These are phyloP conservation scores for Geotrichum klebahnii DNA, from an alignment of 1,139 yeast species.

Conservation along the genomic window DNA sequence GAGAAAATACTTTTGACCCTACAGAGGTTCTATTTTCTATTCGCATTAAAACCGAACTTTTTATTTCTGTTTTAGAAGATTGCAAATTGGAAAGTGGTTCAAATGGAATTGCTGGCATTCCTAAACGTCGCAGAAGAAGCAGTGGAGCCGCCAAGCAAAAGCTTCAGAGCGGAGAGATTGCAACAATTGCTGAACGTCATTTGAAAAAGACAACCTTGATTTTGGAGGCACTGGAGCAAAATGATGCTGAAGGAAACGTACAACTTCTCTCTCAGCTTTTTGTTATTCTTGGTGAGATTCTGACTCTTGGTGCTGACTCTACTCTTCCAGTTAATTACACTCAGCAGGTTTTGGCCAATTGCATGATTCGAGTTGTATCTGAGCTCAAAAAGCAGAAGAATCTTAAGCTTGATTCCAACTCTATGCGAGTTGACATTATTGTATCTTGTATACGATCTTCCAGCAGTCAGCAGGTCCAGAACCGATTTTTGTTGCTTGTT, in stretches of 20 bases:
- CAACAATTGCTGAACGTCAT: slow-evolving; percentile 70
- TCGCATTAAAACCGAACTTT: slow-evolving; percentile 46
- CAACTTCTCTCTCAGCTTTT: slow-evolving; percentile 51
- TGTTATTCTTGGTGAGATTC: slow-evolving; percentile 74
- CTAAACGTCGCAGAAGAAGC: slow-evolving; percentile 62
- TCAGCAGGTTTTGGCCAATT: slow-evolving; percentile 83
- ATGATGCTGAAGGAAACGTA: slow-evolving; percentile 50
- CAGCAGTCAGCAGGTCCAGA: slow-evolving; percentile 90
- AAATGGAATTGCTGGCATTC: slow-evolving; percentile 42
- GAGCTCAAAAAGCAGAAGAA: slow-evolving; percentile 32
- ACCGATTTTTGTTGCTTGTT: slow-evolving; percentile 74
- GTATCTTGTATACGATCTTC: slow-evolving; percentile 88
- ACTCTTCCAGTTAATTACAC: slow-evolving; percentile 86
- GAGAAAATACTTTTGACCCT: slow-evolving; percentile 46
- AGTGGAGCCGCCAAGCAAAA: slow-evolving; percentile 74
- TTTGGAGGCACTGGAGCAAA: slow-evolving; percentile 69
- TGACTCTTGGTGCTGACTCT: slow-evolving; percentile 85
- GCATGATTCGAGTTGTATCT: slow-evolving; percentile 70
- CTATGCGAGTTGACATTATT: slow-evolving; percentile 80
- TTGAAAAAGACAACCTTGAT: slow-evolving; percentile 72
- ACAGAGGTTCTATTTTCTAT: slow-evolving; percentile 54
- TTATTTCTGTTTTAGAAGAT: slow-evolving; percentile 49
- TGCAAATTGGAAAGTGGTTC: slow-evolving; percentile 43
- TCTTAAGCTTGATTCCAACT: slow-evolving; percentile 54
- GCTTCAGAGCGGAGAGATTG: slow-evolving; percentile 63